phyloP scores from a whole-genome alignment of 139 green algal species.

The Picochlorum sp. region DNA sequence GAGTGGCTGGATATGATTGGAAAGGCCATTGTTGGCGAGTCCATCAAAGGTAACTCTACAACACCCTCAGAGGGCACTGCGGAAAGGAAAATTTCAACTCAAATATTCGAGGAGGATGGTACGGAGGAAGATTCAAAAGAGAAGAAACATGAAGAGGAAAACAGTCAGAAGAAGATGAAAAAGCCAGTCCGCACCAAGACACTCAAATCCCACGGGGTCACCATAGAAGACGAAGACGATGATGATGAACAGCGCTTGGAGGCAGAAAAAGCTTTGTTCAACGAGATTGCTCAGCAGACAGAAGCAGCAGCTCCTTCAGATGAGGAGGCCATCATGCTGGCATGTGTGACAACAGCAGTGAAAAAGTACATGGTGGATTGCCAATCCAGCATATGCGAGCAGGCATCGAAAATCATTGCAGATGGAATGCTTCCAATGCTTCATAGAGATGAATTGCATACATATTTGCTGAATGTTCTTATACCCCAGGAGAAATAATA shows the following conservation, averaged over 20 bases:
- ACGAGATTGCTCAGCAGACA: constrained; percentile 6
- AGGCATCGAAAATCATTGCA: constrained; percentile 9
- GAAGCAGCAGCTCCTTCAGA: not conserved
- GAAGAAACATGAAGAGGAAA: constrained; percentile 8
- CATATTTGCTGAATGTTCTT: constrained; percentile 3
- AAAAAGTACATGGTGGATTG: constrained; percentile 3
- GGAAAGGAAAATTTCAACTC: not conserved
- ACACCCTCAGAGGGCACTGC: not conserved
- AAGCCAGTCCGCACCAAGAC: not conserved
- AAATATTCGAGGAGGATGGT: not conserved
- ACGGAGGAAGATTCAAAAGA: constrained; percentile 8
- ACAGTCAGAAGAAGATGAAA: not conserved
- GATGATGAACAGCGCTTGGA: not conserved
- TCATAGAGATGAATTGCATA: constrained; percentile 4
- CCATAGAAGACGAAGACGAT: constrained; percentile 4
- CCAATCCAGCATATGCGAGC: not conserved
- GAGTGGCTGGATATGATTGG: constrained; percentile 16
- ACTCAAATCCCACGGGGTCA: not conserved
- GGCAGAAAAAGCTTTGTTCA: not conserved
- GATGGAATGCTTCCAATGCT: constrained; percentile 6
- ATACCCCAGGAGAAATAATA: not conserved
- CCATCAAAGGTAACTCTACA: not conserved
- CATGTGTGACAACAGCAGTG: constrained; percentile 2
- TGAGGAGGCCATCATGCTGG: constrained; percentile 9
- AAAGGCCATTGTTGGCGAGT: not conserved